Conservation (phyloP, 1,284 basidiomycete genomes). For the Entoloma clypeatum region DNA sequence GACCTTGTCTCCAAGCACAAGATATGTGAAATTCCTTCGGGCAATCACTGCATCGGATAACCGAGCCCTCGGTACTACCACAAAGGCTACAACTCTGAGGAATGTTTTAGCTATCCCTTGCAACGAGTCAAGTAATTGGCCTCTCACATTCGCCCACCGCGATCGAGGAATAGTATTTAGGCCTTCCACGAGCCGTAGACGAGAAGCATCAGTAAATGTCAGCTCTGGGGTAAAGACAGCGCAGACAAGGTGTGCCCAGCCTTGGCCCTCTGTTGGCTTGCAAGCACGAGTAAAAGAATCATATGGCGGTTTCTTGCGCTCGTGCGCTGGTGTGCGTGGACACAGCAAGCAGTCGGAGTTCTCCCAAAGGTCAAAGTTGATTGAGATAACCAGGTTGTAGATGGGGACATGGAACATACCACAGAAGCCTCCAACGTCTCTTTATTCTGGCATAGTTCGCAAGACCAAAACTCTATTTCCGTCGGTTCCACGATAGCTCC, state of each 20-base stretch:
- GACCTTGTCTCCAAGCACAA: conserved; percentile 83
- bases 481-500: conserved; percentile 66
- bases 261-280: conserved; percentile 92
- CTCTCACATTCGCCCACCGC: conserved; percentile 61
- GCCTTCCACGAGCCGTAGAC: conserved; percentile 82
- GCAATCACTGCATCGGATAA: conserved; percentile 83
- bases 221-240: conserved; percentile 86
- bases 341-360: conserved; percentile 73
- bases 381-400: conserved; percentile 6
- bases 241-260: conserved; percentile 91
- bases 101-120: background rate
- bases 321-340: conserved; percentile 51
- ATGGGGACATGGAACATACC: conserved; percentile 38
- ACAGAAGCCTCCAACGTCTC: conserved; percentile 73
- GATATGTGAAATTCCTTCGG: conserved; percentile 78
- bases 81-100: conserved; percentile 62
- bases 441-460: conserved; percentile 82
- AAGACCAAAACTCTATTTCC: conserved; percentile 70
- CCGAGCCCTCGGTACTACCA: conserved; percentile 68
- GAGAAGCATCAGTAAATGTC: conserved; percentile 68
- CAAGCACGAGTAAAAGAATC: conserved; percentile 79
- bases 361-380: conserved; percentile 36
- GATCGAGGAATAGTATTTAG: conserved; percentile 68
- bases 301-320: conserved; percentile 39
- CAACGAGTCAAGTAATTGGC: background rate